Conservation (phyloP, 805 yeast genomes). For the Pichia exigua region DNA sequence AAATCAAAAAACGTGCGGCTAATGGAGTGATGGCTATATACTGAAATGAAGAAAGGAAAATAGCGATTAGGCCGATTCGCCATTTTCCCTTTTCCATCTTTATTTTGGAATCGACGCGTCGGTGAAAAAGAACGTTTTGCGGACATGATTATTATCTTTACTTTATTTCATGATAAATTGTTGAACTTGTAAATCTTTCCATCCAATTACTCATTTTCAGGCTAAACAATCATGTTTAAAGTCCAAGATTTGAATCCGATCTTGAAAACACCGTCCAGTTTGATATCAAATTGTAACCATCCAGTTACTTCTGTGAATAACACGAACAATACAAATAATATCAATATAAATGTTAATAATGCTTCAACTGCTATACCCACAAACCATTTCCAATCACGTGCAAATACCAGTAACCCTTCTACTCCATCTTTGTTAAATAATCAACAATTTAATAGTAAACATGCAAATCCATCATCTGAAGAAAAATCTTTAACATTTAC, state of each 20-base stretch:
- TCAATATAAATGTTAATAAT: not conserved
- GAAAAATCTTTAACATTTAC: slow-evolving; percentile 21
- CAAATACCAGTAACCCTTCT: too few relatives aligned
- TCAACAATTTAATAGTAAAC: not conserved
- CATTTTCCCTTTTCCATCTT: too few relatives aligned
- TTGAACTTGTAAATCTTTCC: not conserved
- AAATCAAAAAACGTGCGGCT: not conserved
- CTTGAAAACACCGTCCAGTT: slow-evolving; percentile 7
- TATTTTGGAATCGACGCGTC: not conserved
- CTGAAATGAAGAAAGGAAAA: not conserved
- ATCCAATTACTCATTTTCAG: not conserved
- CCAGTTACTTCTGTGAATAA: not conserved
- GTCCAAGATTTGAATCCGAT: slow-evolving; percentile 15
- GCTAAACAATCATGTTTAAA: slow-evolving; percentile 8
- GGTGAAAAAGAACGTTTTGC: not conserved
- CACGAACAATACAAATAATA: not conserved
- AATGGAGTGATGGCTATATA: too few relatives aligned
- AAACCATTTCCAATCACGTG: not conserved
- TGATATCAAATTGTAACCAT: not conserved
- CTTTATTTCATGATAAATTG: not conserved
- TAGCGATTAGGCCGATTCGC: too few relatives aligned
- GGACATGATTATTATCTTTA: not conserved
- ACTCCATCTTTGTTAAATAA: not conserved
- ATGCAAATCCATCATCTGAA: slow-evolving; percentile 22
- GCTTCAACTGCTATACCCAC: not conserved